Conservation (phyloP, 1,284 basidiomycete genomes). For the Inonotus hispidus region DNA sequence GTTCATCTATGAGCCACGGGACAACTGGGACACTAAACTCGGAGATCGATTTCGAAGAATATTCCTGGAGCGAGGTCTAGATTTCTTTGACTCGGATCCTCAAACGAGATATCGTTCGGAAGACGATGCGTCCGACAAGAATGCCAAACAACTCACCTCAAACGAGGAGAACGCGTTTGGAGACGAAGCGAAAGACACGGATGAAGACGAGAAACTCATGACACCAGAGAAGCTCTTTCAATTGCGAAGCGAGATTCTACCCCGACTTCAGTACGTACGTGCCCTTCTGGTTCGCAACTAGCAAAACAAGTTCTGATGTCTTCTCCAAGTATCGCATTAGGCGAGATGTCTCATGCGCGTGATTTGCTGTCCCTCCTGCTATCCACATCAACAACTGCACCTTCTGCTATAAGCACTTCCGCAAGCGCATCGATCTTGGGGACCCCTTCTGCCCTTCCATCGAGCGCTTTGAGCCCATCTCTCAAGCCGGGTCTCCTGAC, state of each 20-base stretch:
- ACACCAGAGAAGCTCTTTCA: constrained; percentile 66
- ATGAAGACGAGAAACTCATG: constrained; percentile 41
- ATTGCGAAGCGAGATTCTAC: constrained; percentile 65
- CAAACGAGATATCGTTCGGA: constrained; percentile 19
- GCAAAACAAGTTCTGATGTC: constrained; percentile 1
- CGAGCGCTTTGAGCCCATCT: constrained; percentile 23
- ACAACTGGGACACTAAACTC: constrained; percentile 47
- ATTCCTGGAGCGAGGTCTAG: constrained; percentile 62
- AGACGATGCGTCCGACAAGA: constrained; percentile 22
- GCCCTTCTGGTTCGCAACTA: background rate
- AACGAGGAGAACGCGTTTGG: background rate
- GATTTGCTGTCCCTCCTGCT: constrained; percentile 58
- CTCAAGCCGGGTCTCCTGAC: constrained; percentile 42
- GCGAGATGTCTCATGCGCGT: constrained; percentile 71
- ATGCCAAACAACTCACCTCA: constrained; percentile 22
- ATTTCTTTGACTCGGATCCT: constrained; percentile 60
- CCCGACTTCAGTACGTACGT: constrained; percentile 59
- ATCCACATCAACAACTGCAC: constrained; percentile 27
- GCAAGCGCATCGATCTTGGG: constrained; percentile 12
- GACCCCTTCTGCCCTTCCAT: constrained; percentile 22
- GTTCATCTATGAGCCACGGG: constrained; percentile 62
- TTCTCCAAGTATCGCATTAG: constrained; percentile 54
- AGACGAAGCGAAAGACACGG: constrained; percentile 26
- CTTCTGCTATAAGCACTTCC: constrained; percentile 16
- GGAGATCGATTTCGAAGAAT: constrained; percentile 63